Evolutionary conservation across 2,329 filamentous ascomycete species (phyloP).

Genomic region (Orbilia javanica): DNA sequence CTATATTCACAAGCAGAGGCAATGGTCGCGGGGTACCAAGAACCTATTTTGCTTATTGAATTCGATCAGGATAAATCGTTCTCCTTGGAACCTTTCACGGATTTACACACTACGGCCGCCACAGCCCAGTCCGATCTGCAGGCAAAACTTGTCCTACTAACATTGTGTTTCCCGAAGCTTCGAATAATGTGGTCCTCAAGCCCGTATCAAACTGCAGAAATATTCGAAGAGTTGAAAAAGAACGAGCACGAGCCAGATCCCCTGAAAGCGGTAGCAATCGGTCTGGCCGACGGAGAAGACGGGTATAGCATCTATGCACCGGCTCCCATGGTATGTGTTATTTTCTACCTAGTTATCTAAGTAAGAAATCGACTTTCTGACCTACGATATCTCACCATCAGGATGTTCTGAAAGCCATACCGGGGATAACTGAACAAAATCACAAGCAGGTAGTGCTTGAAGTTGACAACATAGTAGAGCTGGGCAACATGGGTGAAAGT

Average conservation of each 20-base stretch:
- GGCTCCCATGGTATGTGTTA: conserved; percentile 28
- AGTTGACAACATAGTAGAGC: conserved; percentile 80
- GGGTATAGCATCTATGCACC: conserved; percentile 59
- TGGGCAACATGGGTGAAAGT: conserved; percentile 85
- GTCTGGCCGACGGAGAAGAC: conserved; percentile 74
- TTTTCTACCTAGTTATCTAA: background rate
- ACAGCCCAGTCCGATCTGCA: conserved; percentile 79
- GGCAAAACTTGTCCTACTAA: conserved; percentile 90
- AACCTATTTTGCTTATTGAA: conserved; percentile 91
- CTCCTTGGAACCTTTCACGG: conserved; percentile 76
- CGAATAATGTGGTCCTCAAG: conserved; percentile 94
- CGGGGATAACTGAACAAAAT: conserved; percentile 84
- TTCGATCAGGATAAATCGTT: conserved; percentile 98
- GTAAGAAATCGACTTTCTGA: background rate
- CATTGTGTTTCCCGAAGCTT: conserved; percentile 88
- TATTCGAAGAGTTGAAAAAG: conserved; percentile 92
- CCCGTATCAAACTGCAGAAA: conserved; percentile 96
- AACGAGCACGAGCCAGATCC: conserved; percentile 92
- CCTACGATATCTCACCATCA: conserved; percentile 67
- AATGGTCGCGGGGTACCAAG: conserved; percentile 94
- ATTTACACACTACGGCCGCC: conserved; percentile 66
- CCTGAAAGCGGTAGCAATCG: conserved; percentile 83
- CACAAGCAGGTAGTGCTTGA: conserved; percentile 78
- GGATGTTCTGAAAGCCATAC: conserved; percentile 88
- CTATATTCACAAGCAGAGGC: conserved; percentile 92